Percentiles rank a stretch among this genome's conserved stretches.
phyloP scores from a whole-genome alignment of 1,139 yeast genomes.

The Candida neerlandica region DNA sequence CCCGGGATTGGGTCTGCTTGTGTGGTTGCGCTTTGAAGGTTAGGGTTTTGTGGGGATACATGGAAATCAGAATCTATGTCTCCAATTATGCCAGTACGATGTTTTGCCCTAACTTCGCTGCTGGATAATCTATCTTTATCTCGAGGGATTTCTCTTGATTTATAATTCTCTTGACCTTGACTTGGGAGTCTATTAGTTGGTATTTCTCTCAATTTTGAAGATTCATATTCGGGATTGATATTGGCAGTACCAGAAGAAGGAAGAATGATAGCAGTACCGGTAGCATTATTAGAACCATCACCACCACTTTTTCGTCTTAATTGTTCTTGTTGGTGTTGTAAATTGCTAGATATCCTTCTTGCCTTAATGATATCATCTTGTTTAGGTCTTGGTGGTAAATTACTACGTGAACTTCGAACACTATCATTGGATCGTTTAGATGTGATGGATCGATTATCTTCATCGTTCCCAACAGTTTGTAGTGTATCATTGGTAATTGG shows the following conservation, averaged over 20 bases:
- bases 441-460: neutral
- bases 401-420: neutral
- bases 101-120: neutral
- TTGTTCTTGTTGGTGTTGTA: constrained; percentile 10
- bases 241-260: no score
- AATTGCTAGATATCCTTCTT: constrained; percentile 28
- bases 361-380: constrained; percentile 34
- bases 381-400: constrained; percentile 44
- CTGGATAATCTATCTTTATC: neutral
- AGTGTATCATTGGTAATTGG: neutral
- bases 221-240: constrained; percentile 4
- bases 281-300: no score
- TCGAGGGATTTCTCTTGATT: neutral
- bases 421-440: neutral
- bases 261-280: no score
- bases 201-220: neutral
- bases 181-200: neutral
- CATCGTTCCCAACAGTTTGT: neutral
- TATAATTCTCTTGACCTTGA: neutral
- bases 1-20: neutral
- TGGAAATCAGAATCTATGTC: neutral
- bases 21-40: neutral
- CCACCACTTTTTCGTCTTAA: neutral
- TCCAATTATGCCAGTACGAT: neutral
- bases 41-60: neutral